Percentiles rank a stretch among this genome's conserved stretches.
These are phyloP conservation scores for Cyclotella atomus DNA, from an alignment of 108 stramenopile species.

Conservation along the genomic window DNA sequence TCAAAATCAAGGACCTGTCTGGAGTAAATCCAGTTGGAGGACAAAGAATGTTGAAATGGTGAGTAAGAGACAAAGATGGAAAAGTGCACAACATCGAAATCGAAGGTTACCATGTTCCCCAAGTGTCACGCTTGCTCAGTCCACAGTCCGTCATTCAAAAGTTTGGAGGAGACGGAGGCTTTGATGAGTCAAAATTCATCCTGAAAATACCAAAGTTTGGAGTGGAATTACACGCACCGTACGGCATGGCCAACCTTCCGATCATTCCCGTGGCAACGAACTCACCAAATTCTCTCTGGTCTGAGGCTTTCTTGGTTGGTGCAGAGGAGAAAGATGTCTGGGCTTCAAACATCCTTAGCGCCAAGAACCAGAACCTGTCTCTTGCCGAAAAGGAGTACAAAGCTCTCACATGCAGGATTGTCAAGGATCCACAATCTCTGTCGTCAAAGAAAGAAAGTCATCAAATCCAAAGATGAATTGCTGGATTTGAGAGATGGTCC, in stretches of 20 bases:
- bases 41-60: conserved; percentile 1
- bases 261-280: background rate
- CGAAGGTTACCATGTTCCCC: conserved; percentile 5
- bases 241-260: background rate
- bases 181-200: background rate
- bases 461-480: background rate
- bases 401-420: background rate
- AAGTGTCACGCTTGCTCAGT: conserved; percentile 5
- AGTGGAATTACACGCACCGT: background rate
- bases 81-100: background rate
- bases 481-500: background rate
- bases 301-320: background rate
- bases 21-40: background rate
- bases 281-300: too few species aligned
- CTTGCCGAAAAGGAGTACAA: background rate
- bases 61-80: background rate
- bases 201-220: background rate
- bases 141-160: conserved; percentile 1
- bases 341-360: background rate
- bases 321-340: background rate
- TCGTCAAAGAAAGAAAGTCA: background rate
- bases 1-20: conserved; percentile 15
- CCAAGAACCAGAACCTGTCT: background rate
- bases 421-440: background rate
- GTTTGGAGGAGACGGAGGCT: background rate